Evolutionary conservation across 2,329 filamentous ascomycete species (phyloP), one percentile per base, ranked within the genome.

Genomic region (Cercospora citrullina): DNA sequence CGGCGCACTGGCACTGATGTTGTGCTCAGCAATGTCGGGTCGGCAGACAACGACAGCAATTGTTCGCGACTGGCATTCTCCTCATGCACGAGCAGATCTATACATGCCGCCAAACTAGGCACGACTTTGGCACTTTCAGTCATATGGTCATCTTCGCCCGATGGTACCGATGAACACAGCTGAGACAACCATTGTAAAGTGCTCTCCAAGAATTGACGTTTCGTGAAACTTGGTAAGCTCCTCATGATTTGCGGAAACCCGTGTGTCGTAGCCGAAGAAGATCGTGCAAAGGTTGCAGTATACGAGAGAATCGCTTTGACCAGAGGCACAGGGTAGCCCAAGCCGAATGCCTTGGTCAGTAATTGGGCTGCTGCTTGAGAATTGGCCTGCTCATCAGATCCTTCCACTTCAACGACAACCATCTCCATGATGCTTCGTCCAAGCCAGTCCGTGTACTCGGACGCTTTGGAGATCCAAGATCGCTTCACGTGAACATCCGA

Each of bases 401-500:
- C 42, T 16, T 57, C 58, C n/a, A 3, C 42, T 45, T 8, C 57
- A 10, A 16, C 18, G 5, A 23, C 9, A 10, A 10, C 12, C 28
- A 58, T 48, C 16, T 30, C 18, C 14, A 79, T 81, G 60, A 95
- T 82, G 75, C 89, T 91, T 14, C 79, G 79, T 2, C 89, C 90
- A 45, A 97, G 79, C 93, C 93, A 97, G 31, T 80, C 79, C 12
- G 87, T 85, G 79, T 91, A 96, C 18, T 84, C 77, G 28, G 82
- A 82, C 3, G 90, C 90, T 70, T 89, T 85, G 0, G 87, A 84
- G 36, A 92, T 75, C 91, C 92, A 96, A 1, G 2, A 84, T 71
- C 5, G 85, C 86, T 79, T 89, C 9, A 55, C 18, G 9, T 36
- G 45, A 16, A 5, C 26, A 18, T 74, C 73, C 21, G 31, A 53